Base-by-base conservation (phyloP, 1,284 basidiomycete species). In the Gymnopus androsaceus region DNA sequence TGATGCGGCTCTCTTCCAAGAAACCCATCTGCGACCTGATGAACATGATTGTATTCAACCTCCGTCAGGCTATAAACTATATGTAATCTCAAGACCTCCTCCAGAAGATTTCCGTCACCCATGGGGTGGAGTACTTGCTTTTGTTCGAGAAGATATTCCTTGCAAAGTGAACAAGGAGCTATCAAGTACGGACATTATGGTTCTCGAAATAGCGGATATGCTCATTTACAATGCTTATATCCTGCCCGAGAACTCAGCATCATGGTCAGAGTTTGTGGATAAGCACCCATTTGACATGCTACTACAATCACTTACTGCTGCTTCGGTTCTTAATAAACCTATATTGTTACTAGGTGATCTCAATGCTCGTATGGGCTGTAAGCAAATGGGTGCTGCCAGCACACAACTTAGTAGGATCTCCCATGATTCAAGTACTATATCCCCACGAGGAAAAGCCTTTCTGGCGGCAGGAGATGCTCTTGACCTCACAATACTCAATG, bases 151-250 rank as follows among this genome's bases (percentile, higher is more conserved):
- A 9, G n/a, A 33, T 11, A 21, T 55, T 3, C 21, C 37, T 2
- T 37, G 46, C 1, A 33, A n/a, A 1, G 2, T 45, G 1, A 33
- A 7, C 31, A 30, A 34, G 9, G 46, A 50, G 28, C 12, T 55
- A 3, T 42, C 48, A 2, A 30, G 27, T 3, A 28, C 31, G 8
- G 55, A 56, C 27, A 36, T 36, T 15, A 17, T 56, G 4, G 30
- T 27, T 2, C 28, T 56, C 1, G 25, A 56, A 30, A 21, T 56
- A 1, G 38, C 8, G 7, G 25, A 27, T 8, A 28, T 40, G 1
- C n/a, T 38, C 11, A 33, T 56, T 5, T 17, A 7, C 15, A 56
- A 51, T n/a, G 37, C 49, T 19, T 56, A 56, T 25, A 45, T 56
- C 3, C 23, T 56, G 0, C 55, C 55, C 0, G 55, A 42, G 15